A percentile compares a stretch with the other conserved stretches of the same genome.
phyloP scores from a whole-genome alignment of 805 yeast species.

The Clavispora carvajalis region DNA sequence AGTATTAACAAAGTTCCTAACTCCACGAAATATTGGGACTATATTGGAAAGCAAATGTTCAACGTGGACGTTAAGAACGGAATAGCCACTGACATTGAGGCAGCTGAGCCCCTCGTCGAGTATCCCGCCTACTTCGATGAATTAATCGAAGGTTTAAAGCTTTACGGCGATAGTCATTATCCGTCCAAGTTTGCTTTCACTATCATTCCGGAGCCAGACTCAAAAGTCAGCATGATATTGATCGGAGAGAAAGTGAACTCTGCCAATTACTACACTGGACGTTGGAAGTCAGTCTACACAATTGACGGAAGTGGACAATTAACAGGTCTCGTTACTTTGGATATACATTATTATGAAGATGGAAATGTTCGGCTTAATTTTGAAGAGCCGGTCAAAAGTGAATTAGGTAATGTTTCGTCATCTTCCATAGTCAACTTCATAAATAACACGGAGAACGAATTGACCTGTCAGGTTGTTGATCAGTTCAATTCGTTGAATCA shows the following conservation, averaged over 20 bases:
- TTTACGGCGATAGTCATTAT: conserved; percentile 61
- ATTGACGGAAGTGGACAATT: conserved; percentile 29
- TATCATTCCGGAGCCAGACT: conserved; percentile 31
- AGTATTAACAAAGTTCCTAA: conserved; percentile 25
- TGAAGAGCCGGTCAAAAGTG: conserved; percentile 27
- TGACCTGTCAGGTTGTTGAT: conserved; percentile 55
- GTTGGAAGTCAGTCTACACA: conserved; percentile 70
- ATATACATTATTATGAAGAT: conserved; percentile 91
- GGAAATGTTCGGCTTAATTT: conserved; percentile 81
- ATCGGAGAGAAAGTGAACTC: conserved; percentile 70
- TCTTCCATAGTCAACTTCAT: conserved; percentile 42
- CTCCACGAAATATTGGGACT: conserved; percentile 50
- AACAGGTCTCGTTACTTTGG: conserved; percentile 55
- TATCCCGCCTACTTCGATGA: conserved; percentile 27
- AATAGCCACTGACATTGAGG: conserved; percentile 50
- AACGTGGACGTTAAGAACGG: conserved; percentile 52
- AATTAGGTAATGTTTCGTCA: conserved; percentile 19
- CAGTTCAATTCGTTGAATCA: conserved; percentile 74
- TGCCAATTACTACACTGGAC: conserved; percentile 82
- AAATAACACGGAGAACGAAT: conserved; percentile 49
- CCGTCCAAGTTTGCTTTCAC: conserved; percentile 50
- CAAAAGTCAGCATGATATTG: conserved; percentile 45
- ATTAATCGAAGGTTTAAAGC: conserved; percentile 30
- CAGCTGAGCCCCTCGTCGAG: conserved; percentile 19
- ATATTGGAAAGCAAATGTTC: conserved; percentile 41